Evolutionary conservation across 495 filamentous ascomycete species (phyloP).

Genomic region (Glonium stellatum): DNA sequence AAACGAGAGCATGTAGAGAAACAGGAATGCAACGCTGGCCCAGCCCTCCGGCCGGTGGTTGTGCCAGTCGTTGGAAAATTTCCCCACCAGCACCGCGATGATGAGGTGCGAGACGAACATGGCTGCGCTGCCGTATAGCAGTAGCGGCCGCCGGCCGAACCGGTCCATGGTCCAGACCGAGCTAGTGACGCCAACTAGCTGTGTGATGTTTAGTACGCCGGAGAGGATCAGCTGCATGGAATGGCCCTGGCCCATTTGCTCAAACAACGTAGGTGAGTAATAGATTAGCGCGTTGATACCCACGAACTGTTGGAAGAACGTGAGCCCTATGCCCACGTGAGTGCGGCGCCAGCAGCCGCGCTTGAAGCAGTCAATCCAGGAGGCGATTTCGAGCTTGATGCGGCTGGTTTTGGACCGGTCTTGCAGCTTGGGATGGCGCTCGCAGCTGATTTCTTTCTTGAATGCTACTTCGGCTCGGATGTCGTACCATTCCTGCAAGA

Average conservation of each 20-base stretch:
- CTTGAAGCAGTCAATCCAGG: conserved; percentile 34
- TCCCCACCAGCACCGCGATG: conserved; percentile 33
- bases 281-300: conserved; percentile 39
- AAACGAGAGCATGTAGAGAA: conserved; percentile 29
- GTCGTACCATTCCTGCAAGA: conserved; percentile 32
- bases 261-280: conserved; percentile 52
- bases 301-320: conserved; percentile 48
- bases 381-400: conserved; percentile 21
- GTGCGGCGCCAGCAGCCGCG: conserved; percentile 50
- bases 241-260: conserved; percentile 50
- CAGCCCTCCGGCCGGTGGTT: conserved; percentile 24
- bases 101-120: conserved; percentile 33
- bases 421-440: conserved; percentile 29
- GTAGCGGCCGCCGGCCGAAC: conserved; percentile 29
- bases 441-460: conserved; percentile 21
- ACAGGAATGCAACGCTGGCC: conserved; percentile 29
- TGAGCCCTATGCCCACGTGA: conserved; percentile 46
- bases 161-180: conserved; percentile 32
- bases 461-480: conserved; percentile 32
- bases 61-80: conserved; percentile 25
- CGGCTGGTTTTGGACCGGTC: conserved; percentile 3
- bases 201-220: conserved; percentile 46
- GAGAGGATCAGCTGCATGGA: conserved; percentile 51
- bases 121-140: conserved; percentile 24
- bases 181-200: conserved; percentile 32